phyloP scores from a whole-genome alignment of 768 basidiomycete genomes.

The Sporobolomyces roseus region DNA sequence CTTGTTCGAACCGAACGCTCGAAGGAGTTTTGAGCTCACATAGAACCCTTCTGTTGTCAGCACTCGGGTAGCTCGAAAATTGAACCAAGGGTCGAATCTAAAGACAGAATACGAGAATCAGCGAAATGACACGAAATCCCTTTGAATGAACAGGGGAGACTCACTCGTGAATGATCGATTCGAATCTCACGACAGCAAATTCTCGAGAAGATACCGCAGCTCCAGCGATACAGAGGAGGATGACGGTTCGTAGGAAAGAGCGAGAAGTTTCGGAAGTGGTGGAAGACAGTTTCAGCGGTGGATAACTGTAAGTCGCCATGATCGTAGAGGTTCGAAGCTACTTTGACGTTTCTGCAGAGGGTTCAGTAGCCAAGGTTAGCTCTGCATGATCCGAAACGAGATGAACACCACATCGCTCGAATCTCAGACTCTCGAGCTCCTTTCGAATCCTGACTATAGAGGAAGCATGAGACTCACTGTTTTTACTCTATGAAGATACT shows the following conservation, averaged over 20 bases:
- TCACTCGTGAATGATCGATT: slow-evolving; percentile 93
- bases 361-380: too few species aligned
- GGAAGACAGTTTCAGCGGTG: slow-evolving; percentile 13
- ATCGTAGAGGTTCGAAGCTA: too few species aligned
- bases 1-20: too few species aligned
- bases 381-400: too few species aligned
- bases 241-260: slow-evolving; percentile 82
- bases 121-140: neutral
- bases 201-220: slow-evolving; percentile 79
- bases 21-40: slow-evolving; percentile 56
- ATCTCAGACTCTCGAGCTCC: too few species aligned
- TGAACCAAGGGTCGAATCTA: slow-evolving; percentile 71
- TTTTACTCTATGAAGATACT: too few species aligned
- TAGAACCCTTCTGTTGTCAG: slow-evolving; percentile 92
- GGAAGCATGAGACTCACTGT: too few species aligned
- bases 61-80: slow-evolving; percentile 91
- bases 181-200: slow-evolving; percentile 96
- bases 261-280: slow-evolving; percentile 21
- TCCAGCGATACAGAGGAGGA: slow-evolving; percentile 82
- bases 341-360: too few species aligned
- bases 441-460: too few species aligned
- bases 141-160: neutral
- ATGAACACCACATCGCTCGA: too few species aligned
- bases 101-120: neutral
- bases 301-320: slow-evolving; percentile 37